Percentiles rank a stretch among this genome's conserved stretches.
Conservation (phyloP, 257 asterid species). For the Fraxinus excelsior region DNA sequence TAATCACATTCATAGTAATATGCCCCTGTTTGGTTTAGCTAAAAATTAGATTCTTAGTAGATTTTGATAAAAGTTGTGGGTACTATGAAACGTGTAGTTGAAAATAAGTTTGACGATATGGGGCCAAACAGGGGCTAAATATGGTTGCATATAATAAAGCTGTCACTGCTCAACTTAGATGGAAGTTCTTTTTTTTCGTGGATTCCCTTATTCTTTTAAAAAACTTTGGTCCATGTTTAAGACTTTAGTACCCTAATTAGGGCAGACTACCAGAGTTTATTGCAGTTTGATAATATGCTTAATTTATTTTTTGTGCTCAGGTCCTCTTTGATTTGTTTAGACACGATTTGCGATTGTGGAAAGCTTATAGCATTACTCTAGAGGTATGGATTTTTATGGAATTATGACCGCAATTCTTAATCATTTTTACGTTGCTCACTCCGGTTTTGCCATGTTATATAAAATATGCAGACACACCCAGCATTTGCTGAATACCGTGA, state of each 20-base stretch:
- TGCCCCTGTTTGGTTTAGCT: too few species aligned
- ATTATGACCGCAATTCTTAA: constrained; percentile 14
- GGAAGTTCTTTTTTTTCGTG: neutral
- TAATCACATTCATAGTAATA: neutral
- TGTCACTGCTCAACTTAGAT: neutral
- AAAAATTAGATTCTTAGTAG: too few species aligned
- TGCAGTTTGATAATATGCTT: constrained; percentile 6
- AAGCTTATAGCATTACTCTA: constrained; percentile 77
- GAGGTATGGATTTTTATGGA: constrained; percentile 51
- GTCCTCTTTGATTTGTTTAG: constrained; percentile 89
- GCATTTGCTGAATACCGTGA: constrained; percentile 75
- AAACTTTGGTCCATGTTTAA: neutral
- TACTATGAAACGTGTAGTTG: too few species aligned
- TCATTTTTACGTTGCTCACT: constrained; percentile 5
- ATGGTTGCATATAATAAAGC: neutral
- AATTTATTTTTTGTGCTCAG: constrained; percentile 44
- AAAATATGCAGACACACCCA: constrained; percentile 56
- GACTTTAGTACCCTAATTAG: neutral
- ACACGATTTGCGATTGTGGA: constrained; percentile 87
- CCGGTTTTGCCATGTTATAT: constrained; percentile 9
- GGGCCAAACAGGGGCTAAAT: neutral
- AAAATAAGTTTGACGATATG: too few species aligned
- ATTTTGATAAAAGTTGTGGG: too few species aligned
- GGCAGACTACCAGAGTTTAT: neutral
- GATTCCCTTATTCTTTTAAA: neutral